Base-by-base conservation (phyloP, 768 basidiomycete species). In the Podaxis carcinomalis region DNA sequence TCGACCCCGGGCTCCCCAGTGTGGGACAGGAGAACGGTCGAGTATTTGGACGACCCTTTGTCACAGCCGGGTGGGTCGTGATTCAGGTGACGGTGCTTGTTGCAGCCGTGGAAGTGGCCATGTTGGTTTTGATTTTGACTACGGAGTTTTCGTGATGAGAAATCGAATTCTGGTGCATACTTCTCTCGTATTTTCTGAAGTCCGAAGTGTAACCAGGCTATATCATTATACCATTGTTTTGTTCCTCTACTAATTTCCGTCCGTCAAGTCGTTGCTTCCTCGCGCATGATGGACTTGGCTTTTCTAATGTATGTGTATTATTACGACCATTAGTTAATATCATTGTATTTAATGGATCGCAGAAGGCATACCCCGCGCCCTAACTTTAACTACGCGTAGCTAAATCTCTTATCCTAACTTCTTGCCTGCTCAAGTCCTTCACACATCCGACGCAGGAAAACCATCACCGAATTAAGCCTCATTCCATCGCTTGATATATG, bases 11-110 rank as follows among this genome's bases (percentile, higher is more conserved):
- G 4, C 63, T 51, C 74, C 84, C 4, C 75, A 88, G 87, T 1
- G 77, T 80, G 28, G 89, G 88, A 0, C 85, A 88, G 66, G 81
- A 86, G 59, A 76, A 78, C 32, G 79, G 77, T 50, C 80, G 88
- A 0, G 77, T 88, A 6, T 91, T 86, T 67, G 93, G 92, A 0
- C 78, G 89, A 11, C 89, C 90, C 1, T 93, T 93, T 68, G 70
- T 87, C 16, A 92, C 92, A 0, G 88, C 91, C 5, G 93, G 93
- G n/a, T 83, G 87, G 80, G 83, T 87, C 57, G 83, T 91, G 4
- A 60, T 89, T 2, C 74, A 79, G 11, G 82, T 93, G 5, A 78
- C 86, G 0, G 66, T 75, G 13, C 74, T 90, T 1, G 89, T 92
- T 0, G 80, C 82, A 1, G 74, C 75, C 0, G 81, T 89, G 16